Base-by-base conservation (phyloP, 345 rosid species). In the Balakata baccata region DNA sequence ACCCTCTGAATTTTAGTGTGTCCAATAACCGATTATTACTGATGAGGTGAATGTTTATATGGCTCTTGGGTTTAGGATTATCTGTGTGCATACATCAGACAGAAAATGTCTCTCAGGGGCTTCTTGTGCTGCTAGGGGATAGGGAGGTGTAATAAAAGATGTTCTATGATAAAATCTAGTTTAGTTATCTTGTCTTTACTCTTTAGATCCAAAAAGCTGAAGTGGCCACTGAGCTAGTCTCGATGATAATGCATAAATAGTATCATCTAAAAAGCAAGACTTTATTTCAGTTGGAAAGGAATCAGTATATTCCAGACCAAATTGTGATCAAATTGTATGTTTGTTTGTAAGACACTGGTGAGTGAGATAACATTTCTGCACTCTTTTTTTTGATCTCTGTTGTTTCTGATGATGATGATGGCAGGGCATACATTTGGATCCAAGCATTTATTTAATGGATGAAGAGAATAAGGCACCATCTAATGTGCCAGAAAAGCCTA, bases 371-470 rank as follows among this genome's bases (percentile, higher is more conserved):
- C 49, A 1, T 51, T 39, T 68, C 66, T 49, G 9, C 56, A 39
- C 43, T 16, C 29, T 68, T 37, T 52, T 66, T n/a, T 58, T 54
- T 78, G 34, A 58, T 74, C 64, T 59, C 20, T 67, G 52, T 73
- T 62, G 47, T 53, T 69, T 83, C 62, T 70, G 37, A 0, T 37
- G 66, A 73, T 37, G 66, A 73, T 78, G 54, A 73, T 81, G 69
- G 43, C 81, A 96, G 99, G 99, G 99, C 64, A 83, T 90, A 81
- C 98, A 96, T 90, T 83, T 96, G 83, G 98, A 96, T 75, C 99
- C 98, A 74, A 96, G 94, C 85, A 96, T 96, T 64, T 96, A 96
- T 84, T 83, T 96, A 70, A 92, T 91, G 91, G 96, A 93, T 54
- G 98, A 96, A 46, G 98, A 88, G 68, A 85, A 83, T 70, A 93